Evolutionary conservation across 2,329 filamentous ascomycete species (phyloP).

Genomic region (Aureobasidium sp.): DNA sequence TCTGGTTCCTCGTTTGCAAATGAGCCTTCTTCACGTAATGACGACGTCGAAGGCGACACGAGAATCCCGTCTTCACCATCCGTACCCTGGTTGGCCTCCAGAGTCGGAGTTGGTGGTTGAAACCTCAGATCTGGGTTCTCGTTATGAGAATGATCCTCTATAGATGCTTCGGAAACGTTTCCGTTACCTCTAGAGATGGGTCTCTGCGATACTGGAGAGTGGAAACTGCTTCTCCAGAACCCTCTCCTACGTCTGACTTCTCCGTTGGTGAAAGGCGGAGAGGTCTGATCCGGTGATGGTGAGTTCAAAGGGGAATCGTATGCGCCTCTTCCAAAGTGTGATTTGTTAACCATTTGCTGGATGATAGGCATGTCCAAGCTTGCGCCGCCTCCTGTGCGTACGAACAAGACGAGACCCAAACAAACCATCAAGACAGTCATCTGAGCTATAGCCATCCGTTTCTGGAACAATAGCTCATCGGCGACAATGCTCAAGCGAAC

Average conservation of each 20-base stretch:
- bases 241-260: conserved; percentile 17
- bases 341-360: conserved; percentile 36
- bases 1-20: conserved; percentile 16
- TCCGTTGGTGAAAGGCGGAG: conserved; percentile 21
- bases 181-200: conserved; percentile 16
- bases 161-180: conserved; percentile 22
- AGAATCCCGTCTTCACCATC: conserved; percentile 16
- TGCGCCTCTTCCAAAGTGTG: conserved; percentile 25
- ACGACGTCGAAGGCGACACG: not conserved
- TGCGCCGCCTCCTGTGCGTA: conserved; percentile 25
- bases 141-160: conserved; percentile 12
- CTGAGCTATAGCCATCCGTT: conserved; percentile 89
- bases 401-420: conserved; percentile 79
- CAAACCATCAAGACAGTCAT: conserved; percentile 80
- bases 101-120: conserved; percentile 30
- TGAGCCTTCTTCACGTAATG: not conserved
- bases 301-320: conserved; percentile 32
- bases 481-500: conserved; percentile 77
- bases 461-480: conserved; percentile 79
- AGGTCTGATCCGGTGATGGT: conserved; percentile 27
- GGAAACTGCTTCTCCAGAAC: conserved; percentile 27
- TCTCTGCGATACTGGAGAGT: conserved; percentile 8
- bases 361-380: conserved; percentile 38
- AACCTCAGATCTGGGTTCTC: conserved; percentile 29
- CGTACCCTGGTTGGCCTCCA: conserved; percentile 14